phyloP scores from a whole-genome alignment of 202 grass and related monocot species.

The Sporobolus alterniflorus region DNA sequence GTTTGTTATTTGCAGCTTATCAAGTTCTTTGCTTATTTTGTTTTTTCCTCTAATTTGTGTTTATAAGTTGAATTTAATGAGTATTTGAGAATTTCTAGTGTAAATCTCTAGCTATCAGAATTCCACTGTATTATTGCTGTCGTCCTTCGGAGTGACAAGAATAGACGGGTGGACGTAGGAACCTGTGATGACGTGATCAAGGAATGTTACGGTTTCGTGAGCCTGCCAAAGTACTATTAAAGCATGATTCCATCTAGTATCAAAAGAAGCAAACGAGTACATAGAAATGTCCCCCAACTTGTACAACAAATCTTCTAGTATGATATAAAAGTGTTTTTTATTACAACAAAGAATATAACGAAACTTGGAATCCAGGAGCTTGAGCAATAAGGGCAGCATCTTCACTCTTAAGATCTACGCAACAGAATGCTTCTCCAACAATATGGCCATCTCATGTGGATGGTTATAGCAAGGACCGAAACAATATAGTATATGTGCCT shows the following conservation, averaged over 20 bases:
- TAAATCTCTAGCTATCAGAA: not conserved
- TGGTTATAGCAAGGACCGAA: not conserved
- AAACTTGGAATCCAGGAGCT: not conserved
- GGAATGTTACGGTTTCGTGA: not conserved
- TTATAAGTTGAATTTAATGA: not conserved
- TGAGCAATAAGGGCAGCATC: not conserved
- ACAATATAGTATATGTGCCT: not conserved
- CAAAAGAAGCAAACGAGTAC: not conserved
- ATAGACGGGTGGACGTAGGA: not conserved
- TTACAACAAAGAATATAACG: not conserved
- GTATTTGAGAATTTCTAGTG: not conserved
- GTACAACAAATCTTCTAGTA: no score
- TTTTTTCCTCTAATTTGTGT: not conserved
- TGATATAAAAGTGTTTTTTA: no score
- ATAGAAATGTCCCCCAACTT: not conserved
- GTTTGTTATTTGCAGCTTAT: conserved; percentile 26
- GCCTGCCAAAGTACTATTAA: not conserved
- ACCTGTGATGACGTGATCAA: not conserved
- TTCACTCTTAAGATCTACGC: not conserved
- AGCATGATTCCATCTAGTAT: not conserved
- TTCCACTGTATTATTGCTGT: not conserved
- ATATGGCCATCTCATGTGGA: not conserved
- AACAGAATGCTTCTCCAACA: not conserved
- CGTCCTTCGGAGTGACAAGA: not conserved
- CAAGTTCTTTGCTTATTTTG: not conserved